phyloP scores from a whole-genome alignment of 371 early-diverging fungal genomes.

The Basidiobolus meristosporus region DNA sequence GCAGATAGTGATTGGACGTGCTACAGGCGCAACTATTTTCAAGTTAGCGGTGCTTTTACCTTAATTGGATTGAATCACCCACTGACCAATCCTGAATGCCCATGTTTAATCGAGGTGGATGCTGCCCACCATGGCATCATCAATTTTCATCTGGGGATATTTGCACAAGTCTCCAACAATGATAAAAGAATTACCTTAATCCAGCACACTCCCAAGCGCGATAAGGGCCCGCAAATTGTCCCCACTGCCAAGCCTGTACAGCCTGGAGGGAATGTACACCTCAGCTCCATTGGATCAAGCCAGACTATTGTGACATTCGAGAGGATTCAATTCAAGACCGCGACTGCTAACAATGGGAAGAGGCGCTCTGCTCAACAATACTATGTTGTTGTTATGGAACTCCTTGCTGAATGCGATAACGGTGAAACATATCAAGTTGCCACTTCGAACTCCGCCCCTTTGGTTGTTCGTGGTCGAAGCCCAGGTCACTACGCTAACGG shows the following conservation, averaged over 20 bases:
- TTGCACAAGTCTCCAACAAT: constrained; percentile 46
- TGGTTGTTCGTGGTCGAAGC: constrained; percentile 85
- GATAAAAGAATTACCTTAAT: constrained; percentile 61
- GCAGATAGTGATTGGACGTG: constrained; percentile 80
- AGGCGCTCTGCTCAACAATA: constrained; percentile 84
- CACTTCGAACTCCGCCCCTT: constrained; percentile 45
- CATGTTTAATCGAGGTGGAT: constrained; percentile 35
- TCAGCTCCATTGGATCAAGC: constrained; percentile 26
- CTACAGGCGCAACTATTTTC: constrained; percentile 89
- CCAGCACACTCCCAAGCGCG: constrained; percentile 90
- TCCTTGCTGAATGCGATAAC: constrained; percentile 42
- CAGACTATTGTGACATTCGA: constrained; percentile 62
- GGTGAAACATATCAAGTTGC: constrained; percentile 36
- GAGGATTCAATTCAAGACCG: constrained; percentile 86
- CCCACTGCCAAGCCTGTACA: constrained; percentile 37
- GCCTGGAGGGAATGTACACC: constrained; percentile 30
- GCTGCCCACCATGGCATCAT: constrained; percentile 20
- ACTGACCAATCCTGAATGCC: constrained; percentile 23
- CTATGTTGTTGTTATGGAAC: constrained; percentile 47
- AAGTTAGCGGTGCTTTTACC: constrained; percentile 58
- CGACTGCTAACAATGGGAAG: constrained; percentile 85
- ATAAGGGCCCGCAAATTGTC: constrained; percentile 73
- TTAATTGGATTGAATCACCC: constrained; percentile 14
- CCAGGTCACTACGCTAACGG: constrained; percentile 77
- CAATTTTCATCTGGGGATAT: constrained; percentile 47